A percentile compares a stretch with the other conserved stretches of the same genome.
Conservation (phyloP, 306 rosid species). For the Vicia faba region DNA sequence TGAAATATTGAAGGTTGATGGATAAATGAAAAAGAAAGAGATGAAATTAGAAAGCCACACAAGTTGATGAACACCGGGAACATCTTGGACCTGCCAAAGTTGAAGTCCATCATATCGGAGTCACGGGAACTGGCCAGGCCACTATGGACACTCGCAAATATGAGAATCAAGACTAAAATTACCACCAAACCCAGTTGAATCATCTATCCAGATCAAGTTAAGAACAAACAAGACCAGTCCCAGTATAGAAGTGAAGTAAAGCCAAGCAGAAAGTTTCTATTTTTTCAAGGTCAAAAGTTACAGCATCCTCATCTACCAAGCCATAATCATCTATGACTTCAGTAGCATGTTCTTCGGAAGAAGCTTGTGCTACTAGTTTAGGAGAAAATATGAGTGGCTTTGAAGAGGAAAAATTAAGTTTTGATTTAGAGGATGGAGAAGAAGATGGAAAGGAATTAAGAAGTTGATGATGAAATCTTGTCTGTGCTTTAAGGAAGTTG, state of each 20-base stretch:
- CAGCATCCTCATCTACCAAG: conserved; percentile 76
- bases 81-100: conserved; percentile 79
- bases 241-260: conserved; percentile 57
- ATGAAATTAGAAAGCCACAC: conserved; percentile 83
- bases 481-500: too few relatives aligned
- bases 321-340: conserved; percentile 18
- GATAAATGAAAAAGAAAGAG: conserved; percentile 87
- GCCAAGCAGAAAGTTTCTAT: conserved; percentile 78
- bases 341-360: conserved; percentile 26
- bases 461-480: conserved; percentile 12
- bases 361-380: conserved; percentile 35
- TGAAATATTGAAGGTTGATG: conserved; percentile 89
- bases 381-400: conserved; percentile 4
- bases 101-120: conserved; percentile 82
- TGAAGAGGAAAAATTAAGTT: conserved; percentile 17
- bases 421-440: conserved; percentile 1
- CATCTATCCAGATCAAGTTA: conserved; percentile 68
- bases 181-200: conserved; percentile 71
- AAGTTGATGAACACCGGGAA: conserved; percentile 70
- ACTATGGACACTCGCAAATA: conserved; percentile 82
- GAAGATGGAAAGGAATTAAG: not conserved
- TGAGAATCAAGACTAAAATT: conserved; percentile 63
- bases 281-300: conserved; percentile 53
- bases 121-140: conserved; percentile 90
- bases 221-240: conserved; percentile 68